A percentile compares a stretch with the other conserved stretches of the same genome.
phyloP scores from a whole-genome alignment of 2,329 filamentous ascomycete species.

The Fusarium pseudocircinatum region DNA sequence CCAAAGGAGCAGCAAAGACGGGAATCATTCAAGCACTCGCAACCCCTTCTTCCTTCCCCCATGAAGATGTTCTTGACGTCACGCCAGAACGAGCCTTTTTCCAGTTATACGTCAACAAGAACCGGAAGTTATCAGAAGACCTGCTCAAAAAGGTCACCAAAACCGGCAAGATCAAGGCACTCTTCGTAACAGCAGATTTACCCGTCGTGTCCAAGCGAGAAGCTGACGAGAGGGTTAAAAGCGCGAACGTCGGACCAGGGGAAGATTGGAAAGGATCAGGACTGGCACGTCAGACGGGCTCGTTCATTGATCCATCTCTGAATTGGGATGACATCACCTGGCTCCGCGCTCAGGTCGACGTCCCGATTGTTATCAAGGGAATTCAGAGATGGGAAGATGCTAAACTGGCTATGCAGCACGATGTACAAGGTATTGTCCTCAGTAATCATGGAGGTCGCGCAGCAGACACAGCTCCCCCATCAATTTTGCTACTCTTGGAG shows the following conservation, averaged over 20 bases:
- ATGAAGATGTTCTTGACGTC: slow-evolving; percentile 59
- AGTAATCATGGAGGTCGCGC: slow-evolving; percentile 75
- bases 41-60: slow-evolving; percentile 68
- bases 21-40: slow-evolving; percentile 69
- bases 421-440: slow-evolving; percentile 74
- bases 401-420: slow-evolving; percentile 64
- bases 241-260: slow-evolving; percentile 52
- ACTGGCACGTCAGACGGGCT: slow-evolving; percentile 64
- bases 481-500: background rate
- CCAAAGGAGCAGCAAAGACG: slow-evolving; percentile 41
- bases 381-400: slow-evolving; percentile 75
- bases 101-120: slow-evolving; percentile 70
- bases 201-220: slow-evolving; percentile 66
- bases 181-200: slow-evolving; percentile 69
- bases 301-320: slow-evolving; percentile 65
- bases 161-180: slow-evolving; percentile 57
- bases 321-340: slow-evolving; percentile 74
- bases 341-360: slow-evolving; percentile 59
- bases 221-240: slow-evolving; percentile 55
- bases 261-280: slow-evolving; percentile 65
- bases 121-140: slow-evolving; percentile 60
- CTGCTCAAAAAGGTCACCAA: slow-evolving; percentile 58
- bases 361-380: slow-evolving; percentile 73
- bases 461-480: slow-evolving; percentile 50
- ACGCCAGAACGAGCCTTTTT: slow-evolving; percentile 54